A percentile compares a stretch with the other conserved stretches of the same genome.
phyloP scores from a whole-genome alignment of 2,329 filamentous ascomycete species.

The Fusarium stilboides region DNA sequence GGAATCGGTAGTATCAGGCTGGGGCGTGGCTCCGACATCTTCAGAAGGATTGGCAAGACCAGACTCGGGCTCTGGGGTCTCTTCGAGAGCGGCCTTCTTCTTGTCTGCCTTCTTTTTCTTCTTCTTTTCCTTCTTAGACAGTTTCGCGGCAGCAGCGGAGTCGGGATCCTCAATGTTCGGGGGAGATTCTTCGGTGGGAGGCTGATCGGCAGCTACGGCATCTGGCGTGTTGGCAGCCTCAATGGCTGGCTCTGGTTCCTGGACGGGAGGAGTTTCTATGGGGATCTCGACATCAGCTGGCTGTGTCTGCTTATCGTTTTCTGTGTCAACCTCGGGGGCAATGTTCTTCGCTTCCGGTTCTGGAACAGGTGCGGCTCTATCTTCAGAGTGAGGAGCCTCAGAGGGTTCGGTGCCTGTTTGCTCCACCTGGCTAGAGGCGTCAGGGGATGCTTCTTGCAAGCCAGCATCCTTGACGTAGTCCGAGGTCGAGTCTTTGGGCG shows the following conservation, averaged over 20 bases:
- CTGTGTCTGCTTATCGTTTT: slow-evolving; percentile 46
- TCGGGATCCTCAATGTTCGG: slow-evolving; percentile 44
- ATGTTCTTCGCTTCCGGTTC: slow-evolving; percentile 35
- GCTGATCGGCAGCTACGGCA: slow-evolving; percentile 26
- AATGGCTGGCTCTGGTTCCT: slow-evolving; percentile 38
- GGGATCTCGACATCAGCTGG: slow-evolving; percentile 47
- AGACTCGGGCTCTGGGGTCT: slow-evolving; percentile 37
- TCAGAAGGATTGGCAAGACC: slow-evolving; percentile 32
- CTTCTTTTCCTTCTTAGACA: slow-evolving; percentile 56
- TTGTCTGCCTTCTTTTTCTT: slow-evolving; percentile 51
- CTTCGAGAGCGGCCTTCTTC: slow-evolving; percentile 49
- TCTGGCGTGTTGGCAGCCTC: slow-evolving; percentile 32
- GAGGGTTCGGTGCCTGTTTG: slow-evolving; percentile 17
- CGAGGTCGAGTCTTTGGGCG: slow-evolving; percentile 3
- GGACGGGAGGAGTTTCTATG: slow-evolving; percentile 39
- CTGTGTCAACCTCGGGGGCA: slow-evolving; percentile 34
- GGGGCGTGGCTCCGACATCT: slow-evolving; percentile 25
- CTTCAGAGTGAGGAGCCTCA: slow-evolving; percentile 15
- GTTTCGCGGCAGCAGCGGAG: slow-evolving; percentile 41
- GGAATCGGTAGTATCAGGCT: slow-evolving; percentile 26
- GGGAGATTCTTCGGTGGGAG: slow-evolving; percentile 26
- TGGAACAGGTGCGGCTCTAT: slow-evolving; percentile 21
- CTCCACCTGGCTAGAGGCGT: slow-evolving; percentile 9
- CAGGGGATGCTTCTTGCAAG: slow-evolving; percentile 22
- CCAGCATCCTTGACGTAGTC: slow-evolving; percentile 12